Evolutionary conservation across 148 eudicot species (phyloP).

Genomic region (Fallopia convolvulus): DNA sequence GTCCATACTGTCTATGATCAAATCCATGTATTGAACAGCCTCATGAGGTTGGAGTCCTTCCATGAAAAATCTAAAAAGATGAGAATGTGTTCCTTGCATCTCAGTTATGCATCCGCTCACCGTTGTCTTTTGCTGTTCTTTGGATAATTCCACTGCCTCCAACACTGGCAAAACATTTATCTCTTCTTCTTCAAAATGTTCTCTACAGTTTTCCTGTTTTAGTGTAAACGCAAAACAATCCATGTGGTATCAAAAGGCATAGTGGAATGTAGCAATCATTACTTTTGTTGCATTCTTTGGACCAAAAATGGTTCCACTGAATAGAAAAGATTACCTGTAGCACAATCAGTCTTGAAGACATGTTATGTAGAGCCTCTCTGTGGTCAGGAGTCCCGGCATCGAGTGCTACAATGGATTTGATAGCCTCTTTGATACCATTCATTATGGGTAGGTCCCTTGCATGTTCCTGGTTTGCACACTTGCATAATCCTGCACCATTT

Average conservation of each 20-base stretch:
- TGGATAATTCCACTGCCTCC: constrained; percentile 65
- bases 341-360: constrained; percentile 43
- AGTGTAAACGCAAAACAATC: not conserved
- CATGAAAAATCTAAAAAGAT: constrained; percentile 59
- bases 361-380: constrained; percentile 48
- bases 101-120: constrained; percentile 53
- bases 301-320: not conserved
- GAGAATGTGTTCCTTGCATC: constrained; percentile 83
- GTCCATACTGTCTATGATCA: constrained; percentile 42
- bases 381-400: constrained; percentile 47
- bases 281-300: not conserved
- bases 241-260: constrained; percentile 8
- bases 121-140: constrained; percentile 42
- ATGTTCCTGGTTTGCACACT: constrained; percentile 63
- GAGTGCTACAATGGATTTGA: constrained; percentile 61
- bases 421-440: constrained; percentile 88
- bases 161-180: constrained; percentile 52
- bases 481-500: constrained; percentile 49
- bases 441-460: constrained; percentile 72
- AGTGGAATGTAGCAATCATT: not conserved
- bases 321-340: constrained; percentile 37
- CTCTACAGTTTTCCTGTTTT: constrained; percentile 53
- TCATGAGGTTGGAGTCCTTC: constrained; percentile 78
- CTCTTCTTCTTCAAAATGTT: constrained; percentile 89
- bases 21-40: constrained; percentile 65